Base-by-base conservation (phyloP, 1,139 yeast species). In the Diutina rugosa region DNA sequence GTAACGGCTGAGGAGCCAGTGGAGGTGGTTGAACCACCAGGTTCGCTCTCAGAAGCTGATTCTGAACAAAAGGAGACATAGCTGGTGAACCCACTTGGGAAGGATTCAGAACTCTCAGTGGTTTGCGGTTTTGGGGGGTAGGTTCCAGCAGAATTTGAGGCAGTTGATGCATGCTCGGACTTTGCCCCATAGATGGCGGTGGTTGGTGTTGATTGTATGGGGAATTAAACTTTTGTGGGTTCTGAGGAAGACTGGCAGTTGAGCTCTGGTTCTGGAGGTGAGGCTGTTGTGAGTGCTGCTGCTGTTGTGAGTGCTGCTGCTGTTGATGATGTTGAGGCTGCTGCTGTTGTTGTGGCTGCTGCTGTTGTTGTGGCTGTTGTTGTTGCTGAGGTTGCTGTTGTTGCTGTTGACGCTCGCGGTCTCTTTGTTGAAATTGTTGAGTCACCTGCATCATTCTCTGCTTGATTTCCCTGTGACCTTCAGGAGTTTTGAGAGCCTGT, bases 301-400 rank as follows among this genome's bases (percentile, higher is more conserved):
- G 58, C 51, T 52, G 58, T 47, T 51, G 57, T 46, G 54, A 55
- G 6, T 30, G 58, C 48, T 58, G 58, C 52, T 53, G 58, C 51
- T 52, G 58, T 47, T 51, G 57, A 54, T 45, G 57, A 51, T 49
- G 58, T 35, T 55, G 59, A 16, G 28, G 54, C 29, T 30, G 41
- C 51, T 53, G 51, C 10, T 49, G 56, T 29, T 49, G 51, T 55
- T 53, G 52, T 10, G 41, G 56, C 44, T 49, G 51, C 45, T 52
- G 53, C 10, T 49, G 56, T 29, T 49, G 51, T 55, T 53, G 52
- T 10, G 41, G 56, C 44, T 49, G 51, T 48, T 52, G 53, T 26
- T 30, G 53, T 8, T 26, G 53, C 5, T 12, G 53, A 8, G n/a
- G 51, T 14, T n/a, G 41, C 9, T 16, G 46, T 3, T 16, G 29